Evolutionary conservation across 306 rosid genomes (phyloP), one percentile per base, ranked within the genome.

Genomic region (Quillaja saponaria): DNA sequence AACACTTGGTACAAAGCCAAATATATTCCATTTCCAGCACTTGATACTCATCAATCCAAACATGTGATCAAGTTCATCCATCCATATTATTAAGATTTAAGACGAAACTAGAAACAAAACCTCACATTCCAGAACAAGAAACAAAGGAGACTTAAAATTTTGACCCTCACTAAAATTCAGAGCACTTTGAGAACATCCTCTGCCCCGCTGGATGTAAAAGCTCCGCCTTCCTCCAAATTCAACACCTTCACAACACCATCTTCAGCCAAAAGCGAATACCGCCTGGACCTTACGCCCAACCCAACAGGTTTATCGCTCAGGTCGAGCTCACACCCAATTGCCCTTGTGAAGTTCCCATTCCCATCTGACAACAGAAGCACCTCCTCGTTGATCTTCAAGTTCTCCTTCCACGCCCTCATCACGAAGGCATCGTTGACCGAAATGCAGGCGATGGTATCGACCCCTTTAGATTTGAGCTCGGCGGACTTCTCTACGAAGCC

Each of bases 221-320:
- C 94, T 14, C 99, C 99, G 1, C 99, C 99, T 80, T 92, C 99
- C 73, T 89, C 99, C 96, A 92, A 82, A 68, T 92, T 89, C 80
- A 92, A 80, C 50, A 89, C 58, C 86, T 89, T 92, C 0, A 92
- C 94, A 33, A 87, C 87, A 1, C 99, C 99, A 70, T 92, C 95
- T 34, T 89, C 96, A 0, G 99, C 95, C 82, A 89, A 61, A 3
- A 89, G 77, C 3, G 96, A 85, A 28, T 92, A 92, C 28, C 96
- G 80, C 63, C 99, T 80, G 6, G 99, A 89, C 79, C 99, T 78
- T 18, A 86, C 87, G 2, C 96, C 99, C 75, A 92, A 61, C 0
- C 99, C 99, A 31, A 89, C 89, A 0, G 99, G 95, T 78, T 92
- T 89, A 38, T 89, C 99, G 18, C 91, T 86, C 85, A 92, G 74